Percentiles rank a stretch among this genome's conserved stretches.
These are phyloP conservation scores for Saturnispora quitensis DNA, from an alignment of 805 yeast genomes.

Conservation along the genomic window DNA sequence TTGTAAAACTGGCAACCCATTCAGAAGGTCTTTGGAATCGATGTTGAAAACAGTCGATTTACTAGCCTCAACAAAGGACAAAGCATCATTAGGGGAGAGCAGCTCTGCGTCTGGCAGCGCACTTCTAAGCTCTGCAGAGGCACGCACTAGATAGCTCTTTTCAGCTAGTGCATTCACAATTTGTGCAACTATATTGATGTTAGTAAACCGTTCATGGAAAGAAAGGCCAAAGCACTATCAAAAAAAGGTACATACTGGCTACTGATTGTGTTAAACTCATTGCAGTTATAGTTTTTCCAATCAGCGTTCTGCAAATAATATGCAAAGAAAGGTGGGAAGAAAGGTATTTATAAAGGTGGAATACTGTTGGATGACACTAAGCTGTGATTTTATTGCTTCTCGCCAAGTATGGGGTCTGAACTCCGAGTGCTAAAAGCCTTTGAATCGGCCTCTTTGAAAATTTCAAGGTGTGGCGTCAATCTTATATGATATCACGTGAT, in stretches of 20 bases:
- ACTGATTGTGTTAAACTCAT: constrained; percentile 1
- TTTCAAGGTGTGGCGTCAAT: constrained; percentile 1
- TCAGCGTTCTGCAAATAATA: not conserved
- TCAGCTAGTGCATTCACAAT: constrained; percentile 5
- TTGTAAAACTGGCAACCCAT: constrained; percentile 49
- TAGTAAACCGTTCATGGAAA: not conserved
- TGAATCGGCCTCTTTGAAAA: not conserved
- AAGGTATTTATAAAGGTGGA: not conserved
- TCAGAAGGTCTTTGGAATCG: constrained; percentile 44
- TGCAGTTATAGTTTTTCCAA: not conserved
- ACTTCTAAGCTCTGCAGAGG: not conserved
- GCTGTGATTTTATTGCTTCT: constrained; percentile 5
- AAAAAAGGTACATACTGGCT: constrained; percentile 4
- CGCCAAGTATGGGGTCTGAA: constrained; percentile 5
- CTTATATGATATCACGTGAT: constrained; percentile 4
- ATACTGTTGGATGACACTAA: constrained; percentile 2
- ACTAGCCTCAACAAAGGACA: constrained; percentile 29
- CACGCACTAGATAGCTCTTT: constrained; percentile 7
- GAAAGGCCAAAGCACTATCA: not conserved
- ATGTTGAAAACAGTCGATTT: constrained; percentile 30
- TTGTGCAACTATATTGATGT: not conserved
- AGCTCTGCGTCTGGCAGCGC: constrained; percentile 11
- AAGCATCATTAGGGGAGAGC: constrained; percentile 43
- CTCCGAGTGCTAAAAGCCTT: constrained; percentile 1
- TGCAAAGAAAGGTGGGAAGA: not conserved